A percentile compares a stretch with the other conserved stretches of the same genome.
These are phyloP conservation scores for Aspergillus cavernicola DNA, from an alignment of 495 filamentous ascomycete genomes.

Conservation along the genomic window DNA sequence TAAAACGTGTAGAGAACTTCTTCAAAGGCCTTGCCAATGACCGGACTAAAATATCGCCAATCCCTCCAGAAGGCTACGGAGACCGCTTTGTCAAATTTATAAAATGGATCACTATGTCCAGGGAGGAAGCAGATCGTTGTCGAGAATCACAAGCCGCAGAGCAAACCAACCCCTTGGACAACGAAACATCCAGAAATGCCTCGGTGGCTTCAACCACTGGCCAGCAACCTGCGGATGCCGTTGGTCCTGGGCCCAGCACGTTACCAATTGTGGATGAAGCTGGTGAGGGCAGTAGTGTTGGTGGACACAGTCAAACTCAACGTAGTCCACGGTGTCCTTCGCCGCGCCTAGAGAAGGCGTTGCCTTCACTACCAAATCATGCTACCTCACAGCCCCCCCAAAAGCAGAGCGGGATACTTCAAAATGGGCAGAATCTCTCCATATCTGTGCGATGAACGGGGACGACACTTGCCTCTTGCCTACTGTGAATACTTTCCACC, in stretches of 20 bases:
- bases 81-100: constrained; percentile 95
- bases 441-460: background rate
- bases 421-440: constrained; percentile 10
- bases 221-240: constrained; percentile 52
- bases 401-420: constrained; percentile 28
- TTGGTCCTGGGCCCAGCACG: constrained; percentile 53
- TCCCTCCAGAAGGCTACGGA: constrained; percentile 88
- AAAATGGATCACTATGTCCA: constrained; percentile 79
- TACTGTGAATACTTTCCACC: background rate
- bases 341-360: constrained; percentile 45
- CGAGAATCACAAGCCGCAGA: constrained; percentile 41
- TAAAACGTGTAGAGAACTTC: constrained; percentile 88
- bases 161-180: constrained; percentile 41
- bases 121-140: constrained; percentile 71
- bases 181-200: constrained; percentile 52
- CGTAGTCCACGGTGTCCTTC: constrained; percentile 33
- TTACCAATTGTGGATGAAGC: constrained; percentile 94
- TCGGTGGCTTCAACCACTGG: constrained; percentile 52
- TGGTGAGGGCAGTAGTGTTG: constrained; percentile 72
- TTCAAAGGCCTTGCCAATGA: constrained; percentile 85
- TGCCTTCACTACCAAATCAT: constrained; percentile 48
- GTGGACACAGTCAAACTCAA: constrained; percentile 46
- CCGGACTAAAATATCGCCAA: constrained; percentile 82
- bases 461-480: background rate
- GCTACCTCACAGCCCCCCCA: constrained; percentile 13